phyloP scores from a whole-genome alignment of 2,329 filamentous ascomycete species.

The Pseudogymnoascus sp. region DNA sequence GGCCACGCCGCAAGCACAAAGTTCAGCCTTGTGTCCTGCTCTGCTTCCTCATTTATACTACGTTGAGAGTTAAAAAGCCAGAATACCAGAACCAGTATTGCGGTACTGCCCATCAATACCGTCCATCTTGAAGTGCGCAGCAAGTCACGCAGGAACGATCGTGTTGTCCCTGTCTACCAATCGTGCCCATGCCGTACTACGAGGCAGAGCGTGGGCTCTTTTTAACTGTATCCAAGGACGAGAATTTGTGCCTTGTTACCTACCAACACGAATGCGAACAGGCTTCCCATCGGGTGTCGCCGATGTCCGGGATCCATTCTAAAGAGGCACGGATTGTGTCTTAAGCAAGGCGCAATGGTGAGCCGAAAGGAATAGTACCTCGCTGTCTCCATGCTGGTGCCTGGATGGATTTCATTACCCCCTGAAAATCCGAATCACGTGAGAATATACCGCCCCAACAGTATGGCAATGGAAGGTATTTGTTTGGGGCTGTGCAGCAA shows the following conservation, averaged over 20 bases:
- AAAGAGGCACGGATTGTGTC: not conserved
- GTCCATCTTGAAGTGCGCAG: not conserved
- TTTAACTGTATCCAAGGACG: not conserved
- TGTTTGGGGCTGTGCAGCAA: not conserved
- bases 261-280: not conserved
- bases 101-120: no score
- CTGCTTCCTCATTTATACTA: not conserved
- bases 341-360: not conserved
- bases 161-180: not conserved
- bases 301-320: not conserved
- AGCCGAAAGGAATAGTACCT: not conserved
- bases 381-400: not conserved
- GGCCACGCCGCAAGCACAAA: not conserved
- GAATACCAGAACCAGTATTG: not conserved
- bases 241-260: not conserved
- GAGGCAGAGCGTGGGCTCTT: not conserved
- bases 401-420: not conserved
- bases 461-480: not conserved
- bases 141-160: not conserved
- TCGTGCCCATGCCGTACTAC: not conserved
- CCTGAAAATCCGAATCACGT: not conserved
- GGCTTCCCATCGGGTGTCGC: not conserved
- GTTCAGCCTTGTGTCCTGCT: not conserved
- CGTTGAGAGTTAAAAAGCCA: not conserved
- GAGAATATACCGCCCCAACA: not conserved